Evolutionary conservation across 495 filamentous ascomycete species (phyloP).

Genomic region (Stereocaulon alpinum): DNA sequence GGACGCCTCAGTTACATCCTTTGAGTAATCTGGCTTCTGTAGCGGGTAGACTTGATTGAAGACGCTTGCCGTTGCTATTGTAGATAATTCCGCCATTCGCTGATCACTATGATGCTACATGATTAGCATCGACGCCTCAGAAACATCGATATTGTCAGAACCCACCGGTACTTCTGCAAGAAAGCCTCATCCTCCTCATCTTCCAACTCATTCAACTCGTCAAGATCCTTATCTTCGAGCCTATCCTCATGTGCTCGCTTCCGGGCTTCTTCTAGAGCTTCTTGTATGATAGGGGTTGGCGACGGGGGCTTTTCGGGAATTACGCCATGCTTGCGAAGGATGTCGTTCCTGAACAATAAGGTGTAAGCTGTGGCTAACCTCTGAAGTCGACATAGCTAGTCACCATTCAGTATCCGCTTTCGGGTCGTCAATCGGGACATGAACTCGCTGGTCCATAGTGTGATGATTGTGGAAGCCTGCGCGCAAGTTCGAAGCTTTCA

Average conservation of each 20-base stretch:
- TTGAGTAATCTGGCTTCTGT: constrained; percentile 83
- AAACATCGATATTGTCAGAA: constrained; percentile 3
- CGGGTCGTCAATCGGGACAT: constrained; percentile 87
- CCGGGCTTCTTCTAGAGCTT: constrained; percentile 77
- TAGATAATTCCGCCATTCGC: constrained; percentile 69
- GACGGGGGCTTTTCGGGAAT: constrained; percentile 95
- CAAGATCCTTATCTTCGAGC: constrained; percentile 83
- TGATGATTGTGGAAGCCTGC: background rate
- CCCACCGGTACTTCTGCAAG: constrained; percentile 69
- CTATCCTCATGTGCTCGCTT: constrained; percentile 77
- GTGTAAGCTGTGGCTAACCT: background rate
- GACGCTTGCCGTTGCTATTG: constrained; percentile 59
- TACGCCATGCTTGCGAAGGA: constrained; percentile 88
- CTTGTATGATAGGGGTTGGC: constrained; percentile 87
- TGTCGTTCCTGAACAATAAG: constrained; percentile 72
- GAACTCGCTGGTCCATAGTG: constrained; percentile 60
- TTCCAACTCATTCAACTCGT: constrained; percentile 88
- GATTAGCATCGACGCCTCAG: constrained; percentile 14
- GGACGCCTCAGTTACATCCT: constrained; percentile 88
- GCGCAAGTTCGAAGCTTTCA: background rate
- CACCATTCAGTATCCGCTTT: constrained; percentile 99
- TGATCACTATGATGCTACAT: constrained; percentile 47
- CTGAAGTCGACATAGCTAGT: background rate
- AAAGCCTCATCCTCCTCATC: constrained; percentile 92
- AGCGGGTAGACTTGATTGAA: constrained; percentile 88